phyloP scores from a whole-genome alignment of 75 land plant species.

The Pinus taeda region DNA sequence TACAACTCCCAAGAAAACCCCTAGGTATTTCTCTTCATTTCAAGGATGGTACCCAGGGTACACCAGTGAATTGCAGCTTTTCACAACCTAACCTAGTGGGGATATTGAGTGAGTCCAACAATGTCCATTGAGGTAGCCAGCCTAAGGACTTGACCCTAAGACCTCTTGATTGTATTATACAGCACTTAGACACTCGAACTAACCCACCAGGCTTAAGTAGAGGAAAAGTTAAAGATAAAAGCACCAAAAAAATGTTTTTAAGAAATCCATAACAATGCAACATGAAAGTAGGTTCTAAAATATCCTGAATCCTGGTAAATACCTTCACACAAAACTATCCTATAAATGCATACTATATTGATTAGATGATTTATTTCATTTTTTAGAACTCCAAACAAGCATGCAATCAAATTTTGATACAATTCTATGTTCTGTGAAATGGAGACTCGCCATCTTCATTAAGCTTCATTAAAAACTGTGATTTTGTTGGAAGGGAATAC shows the following conservation, averaged over 20 bases:
- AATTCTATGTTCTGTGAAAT: neutral
- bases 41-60: no score
- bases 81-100: no score
- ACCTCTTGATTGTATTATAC: no score
- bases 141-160: no score
- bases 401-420: neutral
- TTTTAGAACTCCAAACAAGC: neutral
- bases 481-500: slow-evolving; percentile 79
- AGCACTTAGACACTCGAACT: no score
- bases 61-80: no score
- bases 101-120: no score
- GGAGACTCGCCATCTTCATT: slow-evolving; percentile 81
- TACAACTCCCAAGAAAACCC: no score
- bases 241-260: neutral
- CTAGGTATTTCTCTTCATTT: no score
- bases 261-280: neutral
- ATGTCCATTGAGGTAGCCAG: no score
- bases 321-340: neutral
- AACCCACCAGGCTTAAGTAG: neutral
- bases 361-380: neutral
- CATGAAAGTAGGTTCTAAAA: neutral
- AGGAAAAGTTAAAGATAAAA: neutral
- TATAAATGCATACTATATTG: neutral
- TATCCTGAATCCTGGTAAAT: neutral
- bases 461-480: slow-evolving; percentile 65